Evolutionary conservation across 208 protist species (phyloP).

Genomic region (Wallacemonas sp.): DNA sequence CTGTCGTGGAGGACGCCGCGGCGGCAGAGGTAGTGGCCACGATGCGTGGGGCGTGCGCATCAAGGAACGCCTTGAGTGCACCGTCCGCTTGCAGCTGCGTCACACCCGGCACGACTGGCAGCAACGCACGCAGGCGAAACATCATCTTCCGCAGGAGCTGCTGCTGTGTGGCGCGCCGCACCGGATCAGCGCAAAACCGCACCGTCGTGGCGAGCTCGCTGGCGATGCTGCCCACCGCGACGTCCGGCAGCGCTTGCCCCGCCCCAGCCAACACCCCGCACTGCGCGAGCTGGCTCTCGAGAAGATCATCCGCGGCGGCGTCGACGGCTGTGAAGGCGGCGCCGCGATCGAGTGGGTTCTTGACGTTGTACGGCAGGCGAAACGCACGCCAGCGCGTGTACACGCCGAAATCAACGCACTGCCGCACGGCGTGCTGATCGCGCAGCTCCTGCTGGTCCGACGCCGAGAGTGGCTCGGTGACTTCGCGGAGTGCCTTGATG

Average conservation of each 20-base stretch:
- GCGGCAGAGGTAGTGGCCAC: not conserved
- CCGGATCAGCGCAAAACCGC: conserved; percentile 16
- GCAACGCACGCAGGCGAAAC: conserved; percentile 56
- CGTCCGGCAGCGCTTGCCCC: conserved; percentile 25
- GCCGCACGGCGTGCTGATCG: conserved; percentile 27
- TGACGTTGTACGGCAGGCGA: conserved; percentile 86
- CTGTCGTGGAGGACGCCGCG: not conserved
- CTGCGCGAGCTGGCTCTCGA: conserved; percentile 33
- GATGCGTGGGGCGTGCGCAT: conserved; percentile 4
- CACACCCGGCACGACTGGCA: conserved; percentile 60
- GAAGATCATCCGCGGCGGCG: conserved; percentile 57
- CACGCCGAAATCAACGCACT: conserved; percentile 83
- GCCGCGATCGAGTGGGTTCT: conserved; percentile 31
- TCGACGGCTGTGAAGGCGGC: conserved; percentile 27
- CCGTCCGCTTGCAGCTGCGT: conserved; percentile 32
- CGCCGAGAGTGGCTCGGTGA: not conserved
- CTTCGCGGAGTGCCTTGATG: not conserved
- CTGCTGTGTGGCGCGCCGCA: conserved; percentile 28
- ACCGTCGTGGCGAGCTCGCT: conserved; percentile 29
- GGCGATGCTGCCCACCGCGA: conserved; percentile 26
- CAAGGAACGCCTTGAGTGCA: conserved; percentile 45
- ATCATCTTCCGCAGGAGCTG: conserved; percentile 42
- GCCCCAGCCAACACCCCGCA: conserved; percentile 8
- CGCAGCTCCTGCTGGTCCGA: not conserved
- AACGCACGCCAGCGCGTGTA: conserved; percentile 88